These are phyloP conservation scores for Quercus agrifolia DNA, from an alignment of 306 rosid genomes.

Conservation along the genomic window DNA sequence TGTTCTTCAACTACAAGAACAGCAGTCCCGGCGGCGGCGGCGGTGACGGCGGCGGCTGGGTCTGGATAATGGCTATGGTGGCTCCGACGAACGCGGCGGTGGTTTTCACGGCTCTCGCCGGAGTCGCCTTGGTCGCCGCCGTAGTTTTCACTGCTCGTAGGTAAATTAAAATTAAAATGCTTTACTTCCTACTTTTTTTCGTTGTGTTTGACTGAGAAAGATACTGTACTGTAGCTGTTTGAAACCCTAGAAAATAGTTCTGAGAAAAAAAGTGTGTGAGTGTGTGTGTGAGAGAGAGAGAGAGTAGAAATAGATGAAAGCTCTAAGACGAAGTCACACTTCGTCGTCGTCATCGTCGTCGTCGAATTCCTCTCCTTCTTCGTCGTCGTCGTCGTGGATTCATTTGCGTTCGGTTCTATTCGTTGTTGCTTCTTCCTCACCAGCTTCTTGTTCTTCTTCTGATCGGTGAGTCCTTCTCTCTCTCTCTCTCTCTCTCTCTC, in stretches of 20 bases:
- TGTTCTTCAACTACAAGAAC: constrained; percentile 52
- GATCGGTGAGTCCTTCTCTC: constrained; percentile 93
- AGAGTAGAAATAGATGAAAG: constrained; percentile 66
- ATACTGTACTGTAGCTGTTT: background rate
- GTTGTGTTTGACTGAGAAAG: background rate
- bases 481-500: constrained; percentile 3
- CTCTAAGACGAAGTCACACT: constrained; percentile 85
- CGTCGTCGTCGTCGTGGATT: constrained; percentile 96
- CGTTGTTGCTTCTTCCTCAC: constrained; percentile 92
- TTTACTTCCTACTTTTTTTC: too few relatives aligned
- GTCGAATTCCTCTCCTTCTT: constrained; percentile 70
- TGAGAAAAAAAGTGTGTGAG: background rate
- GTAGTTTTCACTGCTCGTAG: constrained; percentile 70
- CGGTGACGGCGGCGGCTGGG: constrained; percentile 33
- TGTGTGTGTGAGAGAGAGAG: too few relatives aligned
- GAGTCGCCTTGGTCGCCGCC: constrained; percentile 52
- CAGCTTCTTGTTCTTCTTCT: constrained; percentile 88
- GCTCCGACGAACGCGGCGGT: constrained; percentile 42
- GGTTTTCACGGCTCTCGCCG: constrained; percentile 68
- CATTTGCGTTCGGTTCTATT: constrained; percentile 98
- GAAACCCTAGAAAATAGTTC: background rate
- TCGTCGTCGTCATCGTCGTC: constrained; percentile 78
- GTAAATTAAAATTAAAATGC: constrained; percentile 37
- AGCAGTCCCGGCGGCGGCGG: constrained; percentile 32
- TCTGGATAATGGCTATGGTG: constrained; percentile 39